These are phyloP conservation scores for Taiozyma onychis DNA, from an alignment of 1,139 yeast genomes.

Conservation along the genomic window DNA sequence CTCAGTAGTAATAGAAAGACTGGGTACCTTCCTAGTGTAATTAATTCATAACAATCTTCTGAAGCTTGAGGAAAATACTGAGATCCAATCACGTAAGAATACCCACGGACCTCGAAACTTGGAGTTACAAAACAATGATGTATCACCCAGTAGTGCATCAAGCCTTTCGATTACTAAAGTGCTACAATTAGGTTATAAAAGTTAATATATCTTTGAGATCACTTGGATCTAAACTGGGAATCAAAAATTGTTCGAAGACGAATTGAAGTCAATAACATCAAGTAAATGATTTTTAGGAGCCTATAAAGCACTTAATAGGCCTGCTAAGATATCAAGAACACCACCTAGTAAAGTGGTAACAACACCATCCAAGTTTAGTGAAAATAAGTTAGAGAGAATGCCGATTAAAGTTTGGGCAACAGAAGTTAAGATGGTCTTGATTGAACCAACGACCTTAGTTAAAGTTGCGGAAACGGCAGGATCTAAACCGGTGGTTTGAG, in stretches of 20 bases:
- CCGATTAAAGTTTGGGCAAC: constrained; percentile 3
- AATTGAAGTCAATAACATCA: neutral
- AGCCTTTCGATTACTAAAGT: no score
- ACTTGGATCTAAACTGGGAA: neutral
- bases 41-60: no score
- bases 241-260: neutral
- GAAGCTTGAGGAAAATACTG: no score
- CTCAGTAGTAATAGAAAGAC: no score
- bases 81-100: no score
- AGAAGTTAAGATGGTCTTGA: constrained; percentile 6
- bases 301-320: constrained; percentile 4
- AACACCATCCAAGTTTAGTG: constrained; percentile 13
- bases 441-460: constrained; percentile 2
- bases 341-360: constrained; percentile 12
- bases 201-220: no score
- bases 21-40: no score
- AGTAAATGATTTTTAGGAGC: neutral
- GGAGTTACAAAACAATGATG: no score
- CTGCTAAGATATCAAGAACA: constrained; percentile 5
- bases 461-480: constrained; percentile 5
- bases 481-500: constrained; percentile 9
- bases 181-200: neutral
- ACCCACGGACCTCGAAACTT: no score
- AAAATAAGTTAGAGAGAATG: constrained; percentile 6
- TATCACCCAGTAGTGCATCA: no score